Evolutionary conservation across 2,329 filamentous ascomycete species (phyloP).

Genomic region (Nothopassalora personata): DNA sequence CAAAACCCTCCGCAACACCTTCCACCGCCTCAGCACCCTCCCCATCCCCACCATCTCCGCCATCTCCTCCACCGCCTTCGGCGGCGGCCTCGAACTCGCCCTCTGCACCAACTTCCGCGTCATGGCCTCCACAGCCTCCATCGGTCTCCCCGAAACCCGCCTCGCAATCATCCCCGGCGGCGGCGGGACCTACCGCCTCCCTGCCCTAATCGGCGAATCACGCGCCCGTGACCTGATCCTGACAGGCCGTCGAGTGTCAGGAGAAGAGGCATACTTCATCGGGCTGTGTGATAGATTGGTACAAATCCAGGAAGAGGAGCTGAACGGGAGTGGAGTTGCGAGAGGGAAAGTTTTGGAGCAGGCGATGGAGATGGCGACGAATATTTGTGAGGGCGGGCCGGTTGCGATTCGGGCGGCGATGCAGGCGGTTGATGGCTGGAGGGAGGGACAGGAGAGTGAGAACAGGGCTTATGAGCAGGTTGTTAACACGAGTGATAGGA

Average conservation of each 20-base stretch:
- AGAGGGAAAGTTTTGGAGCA: conserved; percentile 66
- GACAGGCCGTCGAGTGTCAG: conserved; percentile 79
- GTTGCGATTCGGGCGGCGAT: conserved; percentile 75
- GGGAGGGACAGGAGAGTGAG: conserved; percentile 66
- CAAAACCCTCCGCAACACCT: conserved; percentile 65
- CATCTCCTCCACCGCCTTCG: conserved; percentile 78
- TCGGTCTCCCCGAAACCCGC: conserved; percentile 85
- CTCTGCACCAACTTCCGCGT: conserved; percentile 86
- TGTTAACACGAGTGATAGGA: conserved; percentile 74
- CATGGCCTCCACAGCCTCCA: conserved; percentile 68
- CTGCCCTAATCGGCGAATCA: conserved; percentile 69
- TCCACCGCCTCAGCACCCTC: conserved; percentile 66
- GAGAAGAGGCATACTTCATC: conserved; percentile 82
- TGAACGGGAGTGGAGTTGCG: conserved; percentile 50
- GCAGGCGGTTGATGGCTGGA: conserved; percentile 67
- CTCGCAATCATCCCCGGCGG: conserved; percentile 93
- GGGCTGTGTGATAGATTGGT: conserved; percentile 88
- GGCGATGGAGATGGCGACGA: conserved; percentile 70
- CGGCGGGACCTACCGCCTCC: conserved; percentile 84
- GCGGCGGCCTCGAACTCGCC: conserved; percentile 88
- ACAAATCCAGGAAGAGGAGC: conserved; percentile 59
- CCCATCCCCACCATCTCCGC: conserved; percentile 87
- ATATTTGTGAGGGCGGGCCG: conserved; percentile 87
- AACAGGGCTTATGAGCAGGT: conserved; percentile 82
- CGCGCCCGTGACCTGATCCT: conserved; percentile 87